Conservation (phyloP, 306 rosid genomes). For the Cicer cuneatum region DNA sequence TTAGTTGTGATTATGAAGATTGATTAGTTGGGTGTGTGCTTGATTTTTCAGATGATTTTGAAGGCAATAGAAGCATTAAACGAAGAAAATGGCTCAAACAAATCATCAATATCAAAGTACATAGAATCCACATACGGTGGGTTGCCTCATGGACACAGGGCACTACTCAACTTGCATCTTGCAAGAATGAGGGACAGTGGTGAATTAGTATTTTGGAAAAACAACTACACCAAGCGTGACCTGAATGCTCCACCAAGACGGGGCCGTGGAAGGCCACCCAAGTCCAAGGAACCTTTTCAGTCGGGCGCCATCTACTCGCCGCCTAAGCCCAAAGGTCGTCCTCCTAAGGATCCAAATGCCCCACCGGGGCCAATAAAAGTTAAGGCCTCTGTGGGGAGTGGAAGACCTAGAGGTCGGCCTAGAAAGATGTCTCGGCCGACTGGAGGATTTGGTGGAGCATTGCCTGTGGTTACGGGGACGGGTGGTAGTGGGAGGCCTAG, state of each 20-base stretch:
- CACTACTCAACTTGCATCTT: conserved; percentile 67
- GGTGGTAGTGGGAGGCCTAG: conserved; percentile 52
- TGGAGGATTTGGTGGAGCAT: conserved; percentile 12
- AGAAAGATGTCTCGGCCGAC: conserved; percentile 65
- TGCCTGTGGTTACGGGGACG: neutral
- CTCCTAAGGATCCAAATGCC: conserved; percentile 66
- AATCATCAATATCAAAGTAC: conserved; percentile 74
- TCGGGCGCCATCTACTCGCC: neutral
- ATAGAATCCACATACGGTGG: conserved; percentile 76
- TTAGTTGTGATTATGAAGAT: neutral
- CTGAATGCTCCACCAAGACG: conserved; percentile 71
- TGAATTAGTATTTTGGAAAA: conserved; percentile 68
- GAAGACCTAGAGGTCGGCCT: conserved; percentile 76
- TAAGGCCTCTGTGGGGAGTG: conserved; percentile 47
- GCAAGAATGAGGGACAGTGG: conserved; percentile 69
- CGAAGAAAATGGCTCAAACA: conserved; percentile 70
- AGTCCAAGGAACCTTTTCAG: conserved; percentile 47
- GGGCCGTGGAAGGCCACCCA: conserved; percentile 85
- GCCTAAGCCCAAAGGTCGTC: conserved; percentile 64
- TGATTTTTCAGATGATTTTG: conserved; percentile 66
- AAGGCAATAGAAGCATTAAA: conserved; percentile 65
- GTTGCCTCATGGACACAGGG: conserved; percentile 70
- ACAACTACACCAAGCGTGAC: conserved; percentile 69
- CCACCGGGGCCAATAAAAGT: conserved; percentile 50
- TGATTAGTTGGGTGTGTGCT: neutral